Evolutionary conservation across 2,329 filamentous ascomycete species (phyloP), one percentile per base, ranked within the genome.

Genomic region (Aspergillus sp.): DNA sequence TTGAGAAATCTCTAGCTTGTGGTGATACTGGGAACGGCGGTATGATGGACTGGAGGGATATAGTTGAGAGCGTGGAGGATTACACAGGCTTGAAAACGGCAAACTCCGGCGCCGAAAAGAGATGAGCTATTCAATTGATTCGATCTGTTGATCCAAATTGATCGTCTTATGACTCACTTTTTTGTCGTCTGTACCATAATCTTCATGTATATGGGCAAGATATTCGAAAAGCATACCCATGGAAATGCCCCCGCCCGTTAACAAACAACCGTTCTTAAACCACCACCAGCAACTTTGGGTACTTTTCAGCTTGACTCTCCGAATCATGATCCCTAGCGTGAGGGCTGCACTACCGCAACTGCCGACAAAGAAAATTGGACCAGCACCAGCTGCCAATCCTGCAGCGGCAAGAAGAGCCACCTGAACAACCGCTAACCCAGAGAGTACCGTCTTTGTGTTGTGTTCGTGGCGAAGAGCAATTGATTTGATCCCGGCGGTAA

Each of bases 11-110:
- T 12, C 77, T 96, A 55, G 93, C 92, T 0, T 96, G 93, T 75
- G 91, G 91, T 14, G 93, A 97, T 75, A 82, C 88, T 2, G 92
- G 92, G 0, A 82, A 84, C 41, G 92, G 92, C 4, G 92, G 86
- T 1, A 96, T 96, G 93, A 85, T 83, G 70, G 85, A 90, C 52
- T 96, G 90, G 90, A 83, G 78, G 57, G 82, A 88, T 57, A 89
- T 96, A 71, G 90, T 95, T 9, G 70, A 71, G 9, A 77, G 84
- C 1, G 83, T 93, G 52, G 84, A 90, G 70, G 70, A 80, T 27
- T 60, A 68, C 24, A 57, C 70, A 37, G 59, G 60, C 35, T 17
- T 63, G 17, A 48, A 41, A 11, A 49, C 31, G 17, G 21, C 27
- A 45, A 19, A 11, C 33, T 11, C 17, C 21, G 46, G n/a, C 17